A percentile compares a stretch with the other conserved stretches of the same genome.
phyloP scores from a whole-genome alignment of 768 basidiomycete genomes.

The Pleurotus platypus region DNA sequence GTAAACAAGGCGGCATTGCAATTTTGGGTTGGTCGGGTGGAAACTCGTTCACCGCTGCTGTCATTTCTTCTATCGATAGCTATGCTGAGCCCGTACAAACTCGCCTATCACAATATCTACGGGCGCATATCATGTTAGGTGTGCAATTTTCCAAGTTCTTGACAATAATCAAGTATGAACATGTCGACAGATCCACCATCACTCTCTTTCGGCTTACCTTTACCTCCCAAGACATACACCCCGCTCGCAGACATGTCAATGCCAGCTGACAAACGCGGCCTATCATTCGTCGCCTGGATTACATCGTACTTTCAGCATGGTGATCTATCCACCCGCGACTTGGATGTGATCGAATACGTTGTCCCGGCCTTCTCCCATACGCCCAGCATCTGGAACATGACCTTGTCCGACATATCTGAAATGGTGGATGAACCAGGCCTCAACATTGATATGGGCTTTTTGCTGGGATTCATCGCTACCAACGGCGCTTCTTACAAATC shows the following conservation, averaged over 20 bases:
- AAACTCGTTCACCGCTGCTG: constrained; percentile 17
- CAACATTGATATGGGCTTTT: neutral
- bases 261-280: constrained; percentile 15
- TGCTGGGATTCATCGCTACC: neutral
- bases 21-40: constrained; percentile 35
- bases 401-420: constrained; percentile 9
- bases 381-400: constrained; percentile 23
- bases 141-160: neutral
- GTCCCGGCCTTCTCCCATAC: constrained; percentile 14
- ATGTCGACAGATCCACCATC: constrained; percentile 20
- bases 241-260: constrained; percentile 22
- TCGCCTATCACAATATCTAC: constrained; percentile 17
- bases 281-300: constrained; percentile 23
- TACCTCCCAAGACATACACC: constrained; percentile 18
- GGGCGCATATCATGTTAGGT: constrained; percentile 26
- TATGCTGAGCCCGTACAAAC: constrained; percentile 15
- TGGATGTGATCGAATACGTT: constrained; percentile 19
- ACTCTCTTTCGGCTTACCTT: constrained; percentile 21
- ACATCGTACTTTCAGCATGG: constrained; percentile 29
- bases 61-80: constrained; percentile 16
- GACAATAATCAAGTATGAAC: too few relatives aligned
- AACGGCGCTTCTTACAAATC: neutral
- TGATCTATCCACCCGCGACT: constrained; percentile 20
- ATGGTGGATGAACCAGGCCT: constrained; percentile 5
- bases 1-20: constrained; percentile 24